Conservation (phyloP, 495 filamentous ascomycete genomes). For the Xylaria flabelliformis region DNA sequence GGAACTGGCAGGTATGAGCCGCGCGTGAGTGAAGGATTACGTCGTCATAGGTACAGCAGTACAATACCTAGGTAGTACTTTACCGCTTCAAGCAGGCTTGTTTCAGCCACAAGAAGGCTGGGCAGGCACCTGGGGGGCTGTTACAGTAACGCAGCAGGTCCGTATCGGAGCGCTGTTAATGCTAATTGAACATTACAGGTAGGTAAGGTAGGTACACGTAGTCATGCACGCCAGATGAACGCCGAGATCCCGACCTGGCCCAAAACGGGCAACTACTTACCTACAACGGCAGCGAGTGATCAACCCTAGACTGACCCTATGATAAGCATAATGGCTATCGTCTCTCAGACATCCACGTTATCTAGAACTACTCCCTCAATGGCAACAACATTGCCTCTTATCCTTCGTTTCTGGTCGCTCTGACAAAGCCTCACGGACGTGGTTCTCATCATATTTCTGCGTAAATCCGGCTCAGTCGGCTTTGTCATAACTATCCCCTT, state of each 20-base stretch:
- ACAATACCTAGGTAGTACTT: neutral
- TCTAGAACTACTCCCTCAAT: neutral
- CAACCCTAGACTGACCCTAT: neutral
- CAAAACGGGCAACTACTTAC: neutral
- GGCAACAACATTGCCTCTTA: neutral
- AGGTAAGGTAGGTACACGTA: no score
- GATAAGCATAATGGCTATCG: slow-evolving; percentile 17
- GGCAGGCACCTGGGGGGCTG: neutral
- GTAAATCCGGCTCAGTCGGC: neutral
- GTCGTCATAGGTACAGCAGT: slow-evolving; percentile 5
- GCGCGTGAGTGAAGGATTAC: neutral
- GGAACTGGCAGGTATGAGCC: neutral
- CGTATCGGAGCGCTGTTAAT: neutral
- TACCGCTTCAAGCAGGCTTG: neutral
- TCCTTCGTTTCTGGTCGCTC: neutral
- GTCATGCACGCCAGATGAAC: neutral
- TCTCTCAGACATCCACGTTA: neutral
- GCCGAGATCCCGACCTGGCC: slow-evolving; percentile 20
- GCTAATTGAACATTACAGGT: neutral
- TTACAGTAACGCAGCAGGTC: neutral
- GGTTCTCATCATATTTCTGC: neutral
- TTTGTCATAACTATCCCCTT: neutral
- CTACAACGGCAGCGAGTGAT: neutral
- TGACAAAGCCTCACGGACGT: neutral
- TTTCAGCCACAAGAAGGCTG: neutral